These are phyloP conservation scores for Coemansia sp. DNA, from an alignment of 192 early-diverging fungal species.

Conservation along the genomic window DNA sequence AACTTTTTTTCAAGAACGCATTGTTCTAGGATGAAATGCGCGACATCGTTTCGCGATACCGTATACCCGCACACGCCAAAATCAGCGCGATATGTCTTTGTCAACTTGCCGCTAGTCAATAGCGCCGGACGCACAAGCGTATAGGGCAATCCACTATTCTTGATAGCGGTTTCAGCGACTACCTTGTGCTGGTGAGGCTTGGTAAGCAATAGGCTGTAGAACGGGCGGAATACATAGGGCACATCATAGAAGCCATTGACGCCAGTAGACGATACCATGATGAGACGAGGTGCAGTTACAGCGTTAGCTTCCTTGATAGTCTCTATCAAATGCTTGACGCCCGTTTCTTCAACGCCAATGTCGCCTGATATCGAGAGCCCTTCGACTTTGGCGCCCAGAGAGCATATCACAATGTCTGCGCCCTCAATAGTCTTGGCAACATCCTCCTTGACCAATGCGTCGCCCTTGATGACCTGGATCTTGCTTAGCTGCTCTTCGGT, in stretches of 20 bases:
- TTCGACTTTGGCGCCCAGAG: conserved; percentile 39
- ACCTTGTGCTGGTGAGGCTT: conserved; percentile 41
- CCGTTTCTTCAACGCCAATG: conserved; percentile 34
- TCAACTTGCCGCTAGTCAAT: conserved; percentile 43
- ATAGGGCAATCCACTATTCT: conserved; percentile 41
- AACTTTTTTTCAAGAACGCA: conserved; percentile 44
- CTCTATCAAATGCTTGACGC: conserved; percentile 15
- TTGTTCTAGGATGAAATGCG: conserved; percentile 53
- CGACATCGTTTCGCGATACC: conserved; percentile 56
- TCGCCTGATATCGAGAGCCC: conserved; percentile 19
- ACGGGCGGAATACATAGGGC: conserved; percentile 31
- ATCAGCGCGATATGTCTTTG: conserved; percentile 38
- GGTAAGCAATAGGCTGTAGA: conserved; percentile 21
- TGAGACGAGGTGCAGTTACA: conserved; percentile 25
- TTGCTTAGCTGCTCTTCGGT: conserved; percentile 38
- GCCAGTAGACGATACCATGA: conserved; percentile 55
- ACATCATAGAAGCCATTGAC: conserved; percentile 36
- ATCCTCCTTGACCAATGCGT: conserved; percentile 37
- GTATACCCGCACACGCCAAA: conserved; percentile 47
- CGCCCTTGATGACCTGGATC: conserved; percentile 49
- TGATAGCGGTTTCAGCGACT: conserved; percentile 29
- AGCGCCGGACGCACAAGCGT: conserved; percentile 57
- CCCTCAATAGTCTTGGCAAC: conserved; percentile 39
- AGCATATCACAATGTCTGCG: conserved; percentile 42
- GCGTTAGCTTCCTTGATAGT: conserved; percentile 32